phyloP scores from a whole-genome alignment of 78 protist genomes.

The Dictyostelium citrinum region DNA sequence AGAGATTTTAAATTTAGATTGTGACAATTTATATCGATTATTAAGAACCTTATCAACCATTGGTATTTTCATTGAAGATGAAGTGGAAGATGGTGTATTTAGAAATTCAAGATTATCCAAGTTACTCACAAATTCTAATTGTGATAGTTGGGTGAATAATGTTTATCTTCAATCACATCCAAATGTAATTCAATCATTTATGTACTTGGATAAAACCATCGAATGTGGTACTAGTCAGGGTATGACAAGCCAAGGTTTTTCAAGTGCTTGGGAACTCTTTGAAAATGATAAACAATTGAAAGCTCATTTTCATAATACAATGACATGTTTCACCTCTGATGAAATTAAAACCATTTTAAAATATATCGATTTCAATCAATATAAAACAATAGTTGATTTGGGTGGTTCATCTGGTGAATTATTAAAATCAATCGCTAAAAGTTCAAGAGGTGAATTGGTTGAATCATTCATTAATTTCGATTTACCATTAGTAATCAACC shows the following conservation, averaged over 20 bases:
- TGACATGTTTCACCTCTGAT: not conserved
- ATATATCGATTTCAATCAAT: not conserved
- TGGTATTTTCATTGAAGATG: constrained; percentile 7
- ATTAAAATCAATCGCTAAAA: not conserved
- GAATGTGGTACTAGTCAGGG: not conserved
- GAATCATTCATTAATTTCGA: not conserved
- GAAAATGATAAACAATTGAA: not conserved
- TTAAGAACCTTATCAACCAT: not conserved
- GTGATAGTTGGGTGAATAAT: not conserved
- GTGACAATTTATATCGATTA: not conserved
- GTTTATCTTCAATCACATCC: constrained; percentile 6
- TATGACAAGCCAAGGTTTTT: not conserved
- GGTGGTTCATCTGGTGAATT: constrained; percentile 51
- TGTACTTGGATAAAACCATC: constrained; percentile 8
- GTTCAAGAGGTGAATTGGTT: not conserved
- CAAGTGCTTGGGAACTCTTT: not conserved
- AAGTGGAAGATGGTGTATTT: not conserved
- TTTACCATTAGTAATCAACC: not conserved
- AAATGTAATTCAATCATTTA: not conserved
- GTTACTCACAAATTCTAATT: not conserved
- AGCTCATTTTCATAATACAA: not conserved
- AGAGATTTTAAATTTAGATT: not conserved
- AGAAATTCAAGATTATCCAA: not conserved
- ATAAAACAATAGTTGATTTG: not conserved
- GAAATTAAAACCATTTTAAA: not conserved